Base-by-base conservation (phyloP, 768 basidiomycete genomes). In the Pisolithus albus region DNA sequence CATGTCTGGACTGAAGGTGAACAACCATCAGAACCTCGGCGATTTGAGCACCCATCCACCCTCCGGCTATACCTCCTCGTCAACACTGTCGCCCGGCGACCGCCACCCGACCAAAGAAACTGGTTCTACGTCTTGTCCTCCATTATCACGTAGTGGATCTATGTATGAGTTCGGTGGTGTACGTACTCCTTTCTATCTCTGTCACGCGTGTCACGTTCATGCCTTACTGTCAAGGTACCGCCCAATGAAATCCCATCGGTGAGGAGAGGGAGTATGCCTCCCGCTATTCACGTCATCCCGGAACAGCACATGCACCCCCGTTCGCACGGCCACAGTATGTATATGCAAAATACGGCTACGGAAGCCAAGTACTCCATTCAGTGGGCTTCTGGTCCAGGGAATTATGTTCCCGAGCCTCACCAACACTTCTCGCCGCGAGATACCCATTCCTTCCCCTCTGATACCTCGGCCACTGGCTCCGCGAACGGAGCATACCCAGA, bases 11-110 rank as follows among this genome's bases (percentile, higher is more conserved):
- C 57, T 67, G 28, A 67, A 64, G 55, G 56, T 67, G 66, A 59
- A 58, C 28, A 52, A 51, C 45, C 66, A 68, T 46, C 66, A 9
- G 66, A 66, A 47, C 64, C 66, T 52, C 62, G 64, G 1, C 56
- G 56, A n/a, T 62, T 57, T 34, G 66, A 66, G 26, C 56, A 55
- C 18, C 8, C 55, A 4, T n/a, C 40, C 41, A 23, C 47, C 58
- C 9, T 65, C 60, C 16, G 69, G 64, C 13, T 76, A 76, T 44
- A 59, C 75, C 34, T 76, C 76, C 0, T 75, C 72, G 1, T 75
- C 75, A 18, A 76, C 75, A 4, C 63, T 75, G 21, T 75, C 75
- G 1, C 71, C 76, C 7, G 64, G 65, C 21, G 66, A 64, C 11
- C 70, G 67, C 54, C 67, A 73, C 21, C 67, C 58, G 46, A 36